These are phyloP conservation scores for Solanum commersonii DNA, from an alignment of 257 asterid genomes.

Conservation along the genomic window DNA sequence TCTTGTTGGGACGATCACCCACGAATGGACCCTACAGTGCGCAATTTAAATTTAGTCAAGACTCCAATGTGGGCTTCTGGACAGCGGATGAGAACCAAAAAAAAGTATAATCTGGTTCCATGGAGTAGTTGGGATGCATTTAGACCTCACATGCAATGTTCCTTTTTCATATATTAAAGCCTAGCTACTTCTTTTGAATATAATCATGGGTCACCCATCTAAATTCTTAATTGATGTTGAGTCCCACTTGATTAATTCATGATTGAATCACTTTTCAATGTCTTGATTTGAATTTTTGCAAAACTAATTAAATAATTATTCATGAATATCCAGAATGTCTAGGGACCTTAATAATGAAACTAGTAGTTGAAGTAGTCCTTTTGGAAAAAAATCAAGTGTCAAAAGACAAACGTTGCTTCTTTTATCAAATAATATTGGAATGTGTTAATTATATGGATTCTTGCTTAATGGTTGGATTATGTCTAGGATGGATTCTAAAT, in stretches of 20 bases:
- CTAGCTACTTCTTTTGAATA: not conserved
- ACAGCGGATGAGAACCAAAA: too few species aligned
- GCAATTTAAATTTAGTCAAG: too few species aligned
- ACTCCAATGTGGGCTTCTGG: too few species aligned
- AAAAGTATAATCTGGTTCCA: constrained; percentile 6
- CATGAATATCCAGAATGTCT: not conserved
- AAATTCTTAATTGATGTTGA: not conserved
- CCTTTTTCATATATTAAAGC: not conserved
- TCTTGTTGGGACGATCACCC: too few species aligned
- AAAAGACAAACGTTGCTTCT: not conserved
- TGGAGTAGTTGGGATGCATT: not conserved
- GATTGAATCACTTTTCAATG: not conserved
- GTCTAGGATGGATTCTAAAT: not conserved
- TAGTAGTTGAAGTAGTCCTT: not conserved
- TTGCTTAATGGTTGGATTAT: not conserved
- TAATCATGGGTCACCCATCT: not conserved
- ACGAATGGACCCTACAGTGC: too few species aligned
- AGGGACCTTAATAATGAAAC: not conserved
- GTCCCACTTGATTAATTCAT: not conserved
- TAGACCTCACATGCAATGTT: constrained; percentile 5
- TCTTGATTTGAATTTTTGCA: not conserved
- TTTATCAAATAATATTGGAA: not conserved
- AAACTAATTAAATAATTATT: not conserved
- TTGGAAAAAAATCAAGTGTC: not conserved
- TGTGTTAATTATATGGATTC: not conserved